Conservation (phyloP, 768 basidiomycete genomes). For the Mycena galopus region DNA sequence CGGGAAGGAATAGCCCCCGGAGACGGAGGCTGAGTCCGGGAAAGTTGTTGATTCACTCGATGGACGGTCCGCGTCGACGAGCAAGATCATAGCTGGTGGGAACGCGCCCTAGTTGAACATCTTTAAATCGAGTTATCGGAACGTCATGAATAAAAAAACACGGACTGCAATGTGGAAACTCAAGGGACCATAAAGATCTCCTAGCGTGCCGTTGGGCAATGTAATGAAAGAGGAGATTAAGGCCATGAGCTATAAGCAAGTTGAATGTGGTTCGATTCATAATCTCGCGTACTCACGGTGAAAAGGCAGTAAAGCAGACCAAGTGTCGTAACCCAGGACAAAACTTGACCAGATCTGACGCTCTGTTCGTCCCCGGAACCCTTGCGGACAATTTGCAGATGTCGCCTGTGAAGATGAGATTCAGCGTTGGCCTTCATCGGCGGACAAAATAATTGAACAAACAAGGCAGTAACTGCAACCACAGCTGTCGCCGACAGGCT, state of each 20-base stretch:
- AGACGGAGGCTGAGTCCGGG: background rate
- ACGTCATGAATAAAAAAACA: background rate
- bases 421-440: background rate
- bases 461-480: background rate
- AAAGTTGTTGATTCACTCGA: background rate
- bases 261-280: background rate
- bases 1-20: no score
- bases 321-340: background rate
- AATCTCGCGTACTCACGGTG: background rate
- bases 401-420: background rate
- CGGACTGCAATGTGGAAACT: background rate
- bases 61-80: background rate
- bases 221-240: background rate
- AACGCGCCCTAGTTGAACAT: background rate
- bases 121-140: background rate
- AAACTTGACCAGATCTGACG: background rate
- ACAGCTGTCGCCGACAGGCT: background rate
- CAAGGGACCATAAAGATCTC: background rate
- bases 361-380: background rate
- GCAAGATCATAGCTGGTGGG: background rate
- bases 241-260: background rate
- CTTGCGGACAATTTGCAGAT: background rate
- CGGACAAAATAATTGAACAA: background rate
- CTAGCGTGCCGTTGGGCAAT: background rate
- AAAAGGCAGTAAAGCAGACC: background rate